phyloP scores from a whole-genome alignment of 2,329 filamentous ascomycete species.

The Beauveria pseudobassiana region DNA sequence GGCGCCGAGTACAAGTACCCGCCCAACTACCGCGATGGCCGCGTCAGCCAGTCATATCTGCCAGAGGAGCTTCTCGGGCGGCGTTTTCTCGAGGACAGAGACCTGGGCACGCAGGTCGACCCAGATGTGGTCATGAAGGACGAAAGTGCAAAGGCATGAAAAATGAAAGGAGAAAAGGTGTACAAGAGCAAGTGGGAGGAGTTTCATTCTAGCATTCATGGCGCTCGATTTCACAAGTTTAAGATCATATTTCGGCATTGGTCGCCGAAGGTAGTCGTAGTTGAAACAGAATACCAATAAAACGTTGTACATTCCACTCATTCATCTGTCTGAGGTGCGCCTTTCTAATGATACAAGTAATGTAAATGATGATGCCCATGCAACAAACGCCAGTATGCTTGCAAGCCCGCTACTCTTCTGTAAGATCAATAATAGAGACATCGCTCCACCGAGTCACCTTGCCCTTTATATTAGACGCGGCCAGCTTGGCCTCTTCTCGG shows the following conservation, averaged over 20 bases:
- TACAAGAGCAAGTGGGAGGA: not conserved
- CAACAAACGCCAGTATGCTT: not conserved
- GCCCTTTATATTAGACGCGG: not conserved
- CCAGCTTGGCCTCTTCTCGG: not conserved
- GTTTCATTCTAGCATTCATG: conserved; percentile 3
- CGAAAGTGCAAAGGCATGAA: not conserved
- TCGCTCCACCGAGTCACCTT: conserved; percentile 24
- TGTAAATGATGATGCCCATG: not conserved
- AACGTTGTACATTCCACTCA: not conserved
- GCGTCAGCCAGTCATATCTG: conserved; percentile 83
- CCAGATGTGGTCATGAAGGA: conserved; percentile 48
- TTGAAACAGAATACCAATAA: not conserved
- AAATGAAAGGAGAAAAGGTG: not conserved
- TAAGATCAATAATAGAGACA: conserved; percentile 27
- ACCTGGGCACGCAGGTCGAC: conserved; percentile 75
- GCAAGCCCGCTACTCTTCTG: conserved; percentile 15
- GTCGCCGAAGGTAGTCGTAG: not conserved
- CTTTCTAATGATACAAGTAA: not conserved
- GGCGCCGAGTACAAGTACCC: conserved; percentile 95
- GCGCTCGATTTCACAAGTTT: not conserved
- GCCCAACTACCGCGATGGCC: conserved; percentile 77
- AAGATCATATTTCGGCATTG: not conserved
- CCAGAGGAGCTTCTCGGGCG: conserved; percentile 66
- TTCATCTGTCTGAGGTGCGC: not conserved
- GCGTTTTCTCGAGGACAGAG: conserved; percentile 68